Conservation (phyloP, 495 filamentous ascomycete genomes). For the Pseudomonodictys pantanalensis region DNA sequence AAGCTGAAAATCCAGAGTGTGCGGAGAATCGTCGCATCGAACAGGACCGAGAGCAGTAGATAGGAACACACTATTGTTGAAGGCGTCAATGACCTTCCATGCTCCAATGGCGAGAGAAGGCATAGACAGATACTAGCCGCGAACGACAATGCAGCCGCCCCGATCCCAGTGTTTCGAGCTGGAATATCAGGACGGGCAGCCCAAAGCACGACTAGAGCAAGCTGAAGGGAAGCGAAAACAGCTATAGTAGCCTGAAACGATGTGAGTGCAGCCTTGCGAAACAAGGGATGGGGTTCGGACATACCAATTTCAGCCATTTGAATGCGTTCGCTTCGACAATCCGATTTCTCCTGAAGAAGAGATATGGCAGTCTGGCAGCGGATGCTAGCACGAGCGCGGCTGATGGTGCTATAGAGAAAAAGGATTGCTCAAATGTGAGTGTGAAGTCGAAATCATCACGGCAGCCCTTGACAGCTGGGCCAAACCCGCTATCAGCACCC, state of each 20-base stretch:
- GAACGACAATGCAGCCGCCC: conserved; percentile 47
- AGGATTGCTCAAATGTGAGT: conserved; percentile 37
- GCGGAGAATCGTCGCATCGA: conserved; percentile 54
- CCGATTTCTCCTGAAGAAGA: too few relatives aligned
- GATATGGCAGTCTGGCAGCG: too few relatives aligned
- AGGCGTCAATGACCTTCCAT: conserved; percentile 53
- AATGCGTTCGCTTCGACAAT: too few relatives aligned
- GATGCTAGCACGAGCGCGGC: conserved; percentile 54
- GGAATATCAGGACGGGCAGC: conserved; percentile 10
- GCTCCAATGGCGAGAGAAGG: conserved; percentile 55
- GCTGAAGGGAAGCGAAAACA: conserved; percentile 43
- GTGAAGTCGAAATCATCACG: conserved; percentile 16
- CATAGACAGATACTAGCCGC: conserved; percentile 43
- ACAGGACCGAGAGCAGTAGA: conserved; percentile 55
- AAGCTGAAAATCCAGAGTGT: conserved; percentile 57
- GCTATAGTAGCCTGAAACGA: neutral
- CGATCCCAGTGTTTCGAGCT: conserved; percentile 48
- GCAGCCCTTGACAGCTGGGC: conserved; percentile 42
- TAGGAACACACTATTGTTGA: conserved; percentile 59
- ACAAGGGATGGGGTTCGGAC: too few relatives aligned
- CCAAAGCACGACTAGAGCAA: neutral
- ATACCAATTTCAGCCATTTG: too few relatives aligned
- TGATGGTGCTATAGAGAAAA: conserved; percentile 54
- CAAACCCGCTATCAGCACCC: conserved; percentile 32
- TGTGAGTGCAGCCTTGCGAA: too few relatives aligned